Evolutionary conservation across 768 basidiomycete genomes (phyloP), one percentile per base, ranked within the genome.

Genomic region (Pholiota microspora): DNA sequence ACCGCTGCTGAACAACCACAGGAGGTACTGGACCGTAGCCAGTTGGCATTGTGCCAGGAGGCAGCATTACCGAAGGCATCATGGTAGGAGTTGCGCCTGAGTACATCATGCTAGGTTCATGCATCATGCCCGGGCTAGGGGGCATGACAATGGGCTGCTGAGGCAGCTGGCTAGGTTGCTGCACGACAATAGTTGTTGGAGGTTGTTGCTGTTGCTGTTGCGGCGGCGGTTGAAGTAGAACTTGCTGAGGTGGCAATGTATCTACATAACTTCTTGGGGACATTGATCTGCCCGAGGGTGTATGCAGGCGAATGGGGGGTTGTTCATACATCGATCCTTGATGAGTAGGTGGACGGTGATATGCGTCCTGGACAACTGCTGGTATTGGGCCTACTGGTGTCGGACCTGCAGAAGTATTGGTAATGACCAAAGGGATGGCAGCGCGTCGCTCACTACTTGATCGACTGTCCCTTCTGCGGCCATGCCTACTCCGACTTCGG

Each of bases 141-240:
- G 40, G 54, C 15, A 59, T 48, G n/a, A 62, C 55, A 24, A 67
- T 32, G 8, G 60, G 47, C 23, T 69, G 68, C 49, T 64, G 60
- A 18, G 45, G 64, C 10, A 48, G 51, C 48, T 62, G 64, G 18
- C 53, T 44, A 13, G 69, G 67, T 27, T 65, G 65, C 28, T 68
- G 67, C 12, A 68, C 61, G 25, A 73, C 64, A 27, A 68, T 64
- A n/a, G 69, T 64, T 8, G 51, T 42, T 9, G 36, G 35, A 8
- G 36, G 18, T 18, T 40, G 49, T 15, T 55, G 61, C 35, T 61
- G 66, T 51, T n/a, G n/a, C n/a, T 65, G 70, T 27, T 62, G 61
- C 7, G 36, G 24, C 15, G 53, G 62, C 13, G 59, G 62, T 47
- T 64, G 66, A 31, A 23, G 16, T 7, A 18, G 28, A 15, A 10